phyloP scores from a whole-genome alignment of 2,329 filamentous ascomycete species.

The Diaporthe australafricana region DNA sequence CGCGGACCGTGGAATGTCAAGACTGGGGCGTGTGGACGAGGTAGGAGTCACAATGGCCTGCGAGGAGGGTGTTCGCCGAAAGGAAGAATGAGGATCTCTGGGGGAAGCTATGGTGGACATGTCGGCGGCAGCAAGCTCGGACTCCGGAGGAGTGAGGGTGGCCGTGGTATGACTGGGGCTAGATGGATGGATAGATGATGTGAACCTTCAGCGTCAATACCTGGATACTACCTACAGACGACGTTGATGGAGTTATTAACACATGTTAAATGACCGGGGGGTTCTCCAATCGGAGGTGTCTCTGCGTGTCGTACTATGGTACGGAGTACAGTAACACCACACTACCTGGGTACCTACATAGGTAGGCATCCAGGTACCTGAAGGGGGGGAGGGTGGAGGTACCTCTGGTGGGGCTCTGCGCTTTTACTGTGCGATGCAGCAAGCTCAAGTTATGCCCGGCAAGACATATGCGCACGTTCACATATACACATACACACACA shows the following conservation, averaged over 20 bases:
- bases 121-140: slow-evolving; percentile 12
- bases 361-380: not conserved
- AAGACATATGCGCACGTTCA: too few relatives aligned
- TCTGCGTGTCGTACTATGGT: too few relatives aligned
- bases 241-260: not conserved
- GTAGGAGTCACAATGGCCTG: slow-evolving; percentile 71
- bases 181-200: not conserved
- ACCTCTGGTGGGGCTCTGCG: not conserved
- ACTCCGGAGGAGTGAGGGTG: not conserved
- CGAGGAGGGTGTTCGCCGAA: slow-evolving; percentile 66
- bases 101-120: slow-evolving; percentile 77
- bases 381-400: not conserved
- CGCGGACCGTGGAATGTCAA: slow-evolving; percentile 73
- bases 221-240: not conserved
- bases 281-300: not conserved
- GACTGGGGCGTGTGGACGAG: slow-evolving; percentile 80
- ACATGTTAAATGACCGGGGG: slow-evolving; percentile 12
- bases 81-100: slow-evolving; percentile 67
- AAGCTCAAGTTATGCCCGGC: too few relatives aligned
- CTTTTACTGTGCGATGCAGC: too few relatives aligned
- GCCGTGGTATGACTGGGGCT: not conserved
- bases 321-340: too few relatives aligned
- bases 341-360: not conserved
- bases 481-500: too few relatives aligned
- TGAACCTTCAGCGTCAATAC: not conserved